These are phyloP conservation scores for Rusavskia elegans DNA, from an alignment of 495 filamentous ascomycete genomes.

Conservation along the genomic window DNA sequence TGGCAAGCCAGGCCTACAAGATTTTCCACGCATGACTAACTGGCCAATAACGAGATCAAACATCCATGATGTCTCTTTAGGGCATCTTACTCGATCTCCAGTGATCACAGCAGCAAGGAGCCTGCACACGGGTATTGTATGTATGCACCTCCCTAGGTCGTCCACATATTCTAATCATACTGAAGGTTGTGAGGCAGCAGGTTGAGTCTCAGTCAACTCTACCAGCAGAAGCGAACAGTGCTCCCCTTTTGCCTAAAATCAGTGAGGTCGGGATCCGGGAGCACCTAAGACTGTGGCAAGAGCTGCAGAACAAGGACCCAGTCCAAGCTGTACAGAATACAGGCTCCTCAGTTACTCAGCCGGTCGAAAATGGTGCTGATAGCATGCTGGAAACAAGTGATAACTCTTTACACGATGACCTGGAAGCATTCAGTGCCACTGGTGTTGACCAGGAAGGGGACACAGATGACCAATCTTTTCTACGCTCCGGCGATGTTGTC, in stretches of 20 bases:
- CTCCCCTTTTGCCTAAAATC: not conserved
- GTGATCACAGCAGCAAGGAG: too few species aligned
- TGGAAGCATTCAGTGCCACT: conserved; percentile 15
- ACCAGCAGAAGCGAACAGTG: not conserved
- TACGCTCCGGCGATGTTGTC: conserved; percentile 47
- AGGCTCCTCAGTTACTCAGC: not conserved
- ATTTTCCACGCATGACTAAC: too few species aligned
- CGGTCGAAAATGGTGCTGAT: conserved; percentile 5
- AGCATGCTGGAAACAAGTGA: not conserved
- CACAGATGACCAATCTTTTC: conserved; percentile 20
- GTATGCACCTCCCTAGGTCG: too few species aligned
- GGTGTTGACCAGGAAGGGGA: conserved; percentile 23
- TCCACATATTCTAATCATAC: too few species aligned
- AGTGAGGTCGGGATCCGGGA: conserved; percentile 15
- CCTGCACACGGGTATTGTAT: too few species aligned
- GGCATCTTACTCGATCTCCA: too few species aligned
- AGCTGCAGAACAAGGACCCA: conserved; percentile 2
- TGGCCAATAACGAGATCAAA: too few species aligned
- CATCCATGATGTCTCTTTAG: too few species aligned
- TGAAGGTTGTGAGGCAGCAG: not conserved
- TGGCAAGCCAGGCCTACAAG: too few species aligned
- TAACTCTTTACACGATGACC: not conserved
- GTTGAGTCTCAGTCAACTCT: not conserved
- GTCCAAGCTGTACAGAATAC: not conserved
- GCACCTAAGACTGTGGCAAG: conserved; percentile 20